A percentile compares a stretch with the other conserved stretches of the same genome.
phyloP scores from a whole-genome alignment of 176 grass and related monocot genomes.

The Tillandsia fasciculata region DNA sequence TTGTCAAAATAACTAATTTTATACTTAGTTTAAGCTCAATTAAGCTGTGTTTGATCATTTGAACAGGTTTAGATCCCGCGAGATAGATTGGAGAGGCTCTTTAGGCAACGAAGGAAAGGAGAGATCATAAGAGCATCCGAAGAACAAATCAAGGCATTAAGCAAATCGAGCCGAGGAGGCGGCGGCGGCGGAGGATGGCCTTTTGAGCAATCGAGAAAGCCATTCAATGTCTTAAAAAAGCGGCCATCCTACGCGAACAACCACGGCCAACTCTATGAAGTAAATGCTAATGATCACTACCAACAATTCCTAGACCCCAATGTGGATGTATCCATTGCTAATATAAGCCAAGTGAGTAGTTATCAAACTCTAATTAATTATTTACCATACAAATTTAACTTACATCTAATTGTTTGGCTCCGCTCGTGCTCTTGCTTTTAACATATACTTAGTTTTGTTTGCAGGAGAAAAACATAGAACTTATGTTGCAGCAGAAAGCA shows the following conservation, averaged over 20 bases:
- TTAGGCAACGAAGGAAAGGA: conserved; percentile 23
- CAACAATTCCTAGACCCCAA: conserved; percentile 38
- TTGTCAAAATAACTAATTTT: neutral
- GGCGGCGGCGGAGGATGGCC: conserved; percentile 26
- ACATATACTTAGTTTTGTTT: too few relatives aligned
- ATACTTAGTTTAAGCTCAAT: neutral
- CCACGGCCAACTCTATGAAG: conserved; percentile 55
- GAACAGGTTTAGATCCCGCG: conserved; percentile 22
- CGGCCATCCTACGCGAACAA: conserved; percentile 44
- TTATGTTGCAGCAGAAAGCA: too few relatives aligned
- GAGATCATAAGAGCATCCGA: conserved; percentile 41
- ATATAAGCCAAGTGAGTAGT: conserved; percentile 36
- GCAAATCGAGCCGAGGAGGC: conserved; percentile 31
- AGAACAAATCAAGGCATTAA: conserved; percentile 49
- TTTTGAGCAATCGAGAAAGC: conserved; percentile 24
- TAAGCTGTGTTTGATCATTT: neutral
- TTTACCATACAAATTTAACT: too few relatives aligned
- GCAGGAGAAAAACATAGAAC: too few relatives aligned
- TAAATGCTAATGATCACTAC: conserved; percentile 41
- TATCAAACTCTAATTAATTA: too few relatives aligned
- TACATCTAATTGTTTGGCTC: too few relatives aligned
- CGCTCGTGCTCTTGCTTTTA: too few relatives aligned
- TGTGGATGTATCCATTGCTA: conserved; percentile 43
- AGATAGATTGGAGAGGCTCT: conserved; percentile 30
- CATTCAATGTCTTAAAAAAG: conserved; percentile 46